A percentile compares a stretch with the other conserved stretches of the same genome.
These are phyloP conservation scores for Globisporangium barbulae DNA, from an alignment of 352 stramenopile genomes.

Conservation along the genomic window DNA sequence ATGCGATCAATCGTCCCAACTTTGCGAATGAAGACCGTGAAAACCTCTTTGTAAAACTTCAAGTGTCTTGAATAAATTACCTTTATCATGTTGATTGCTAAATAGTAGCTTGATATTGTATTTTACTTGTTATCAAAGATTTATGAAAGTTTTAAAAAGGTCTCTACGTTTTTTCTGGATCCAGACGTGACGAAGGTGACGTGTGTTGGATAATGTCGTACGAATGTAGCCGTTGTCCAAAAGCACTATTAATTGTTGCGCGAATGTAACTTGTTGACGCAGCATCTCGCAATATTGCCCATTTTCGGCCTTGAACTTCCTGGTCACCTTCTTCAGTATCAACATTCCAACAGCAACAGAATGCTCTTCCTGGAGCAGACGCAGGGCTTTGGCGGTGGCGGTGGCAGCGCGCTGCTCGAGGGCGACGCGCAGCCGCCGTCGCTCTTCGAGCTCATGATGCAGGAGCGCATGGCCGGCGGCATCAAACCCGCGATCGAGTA, in stretches of 20 bases:
- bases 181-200: neutral
- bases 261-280: conserved; percentile 5
- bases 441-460: conserved; percentile 87
- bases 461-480: conserved; percentile 74
- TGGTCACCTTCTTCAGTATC: neutral
- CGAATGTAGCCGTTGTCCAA: neutral
- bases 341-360: neutral
- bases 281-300: neutral
- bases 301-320: conserved; percentile 3
- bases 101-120: neutral
- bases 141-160: neutral
- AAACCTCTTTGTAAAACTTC: conserved; percentile 3
- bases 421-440: conserved; percentile 35
- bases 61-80: neutral
- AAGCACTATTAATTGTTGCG: neutral
- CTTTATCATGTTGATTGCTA: neutral
- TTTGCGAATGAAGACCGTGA: conserved; percentile 10
- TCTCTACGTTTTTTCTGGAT: neutral
- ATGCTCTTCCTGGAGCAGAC: conserved; percentile 86
- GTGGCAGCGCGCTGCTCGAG: conserved; percentile 5
- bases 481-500: conserved; percentile 81
- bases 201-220: neutral
- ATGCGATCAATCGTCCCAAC: conserved; percentile 5
- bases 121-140: neutral
- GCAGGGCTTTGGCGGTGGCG: conserved; percentile 48